Evolutionary conservation across 208 protist genomes (phyloP).

Genomic region (Trypanosoma mega): DNA sequence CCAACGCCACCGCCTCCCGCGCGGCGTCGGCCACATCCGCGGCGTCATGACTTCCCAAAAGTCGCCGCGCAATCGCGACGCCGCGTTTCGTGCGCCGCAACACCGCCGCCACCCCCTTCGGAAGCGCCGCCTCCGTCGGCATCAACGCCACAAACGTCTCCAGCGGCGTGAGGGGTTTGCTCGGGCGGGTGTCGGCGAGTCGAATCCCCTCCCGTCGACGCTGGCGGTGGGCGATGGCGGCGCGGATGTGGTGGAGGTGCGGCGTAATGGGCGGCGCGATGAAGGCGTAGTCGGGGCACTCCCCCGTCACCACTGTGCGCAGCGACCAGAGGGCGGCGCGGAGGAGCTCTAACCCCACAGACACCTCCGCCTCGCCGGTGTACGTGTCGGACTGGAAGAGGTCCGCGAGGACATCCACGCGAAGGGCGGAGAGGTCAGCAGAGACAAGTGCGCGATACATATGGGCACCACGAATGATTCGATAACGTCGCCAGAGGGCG

Average conservation of each 20-base stretch:
- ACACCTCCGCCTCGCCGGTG: constrained; percentile 41
- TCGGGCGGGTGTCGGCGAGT: no score
- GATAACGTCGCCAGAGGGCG: constrained; percentile 74
- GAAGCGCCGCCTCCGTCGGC: constrained; percentile 71
- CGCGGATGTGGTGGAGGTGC: constrained; percentile 64
- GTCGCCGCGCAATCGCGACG: constrained; percentile 29
- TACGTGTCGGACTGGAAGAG: constrained; percentile 67
- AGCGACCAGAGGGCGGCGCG: constrained; percentile 52
- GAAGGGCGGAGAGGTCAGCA: constrained; percentile 37
- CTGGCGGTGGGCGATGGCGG: constrained; percentile 50
- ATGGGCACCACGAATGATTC: constrained; percentile 50
- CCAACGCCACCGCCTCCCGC: constrained; percentile 41
- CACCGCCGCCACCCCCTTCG: constrained; percentile 37
- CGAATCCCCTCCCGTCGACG: no score
- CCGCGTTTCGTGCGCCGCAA: constrained; percentile 32
- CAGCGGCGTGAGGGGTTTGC: constrained; percentile 77
- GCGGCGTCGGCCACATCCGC: constrained; percentile 45
- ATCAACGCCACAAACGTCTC: constrained; percentile 83
- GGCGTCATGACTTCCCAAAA: constrained; percentile 61
- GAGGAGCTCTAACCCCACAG: constrained; percentile 41
- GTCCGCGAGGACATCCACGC: constrained; percentile 68
- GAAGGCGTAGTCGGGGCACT: constrained; percentile 52
- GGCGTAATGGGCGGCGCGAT: constrained; percentile 33
- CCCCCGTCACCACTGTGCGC: constrained; percentile 43
- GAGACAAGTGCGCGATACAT: constrained; percentile 57